These are phyloP conservation scores for Tripidium arundinaceum DNA, from an alignment of 202 grass and related monocot species.

Conservation along the genomic window DNA sequence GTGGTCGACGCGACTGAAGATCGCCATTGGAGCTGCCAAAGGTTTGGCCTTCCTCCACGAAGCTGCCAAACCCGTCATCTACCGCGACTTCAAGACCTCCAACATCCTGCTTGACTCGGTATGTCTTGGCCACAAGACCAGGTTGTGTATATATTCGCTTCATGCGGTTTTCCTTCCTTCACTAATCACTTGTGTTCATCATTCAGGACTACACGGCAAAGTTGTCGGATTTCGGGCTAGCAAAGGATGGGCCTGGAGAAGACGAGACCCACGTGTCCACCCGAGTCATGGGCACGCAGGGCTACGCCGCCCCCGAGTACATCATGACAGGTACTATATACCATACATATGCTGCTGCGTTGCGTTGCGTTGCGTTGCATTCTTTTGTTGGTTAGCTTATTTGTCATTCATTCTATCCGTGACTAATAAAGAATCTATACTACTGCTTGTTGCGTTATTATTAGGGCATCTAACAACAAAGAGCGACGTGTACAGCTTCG, in stretches of 20 bases:
- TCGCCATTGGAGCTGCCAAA: slow-evolving; percentile 61
- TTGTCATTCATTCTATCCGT: too few species aligned
- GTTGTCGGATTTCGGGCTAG: slow-evolving; percentile 38
- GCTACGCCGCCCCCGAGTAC: slow-evolving; percentile 41
- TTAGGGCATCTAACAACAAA: slow-evolving; percentile 63
- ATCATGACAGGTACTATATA: slow-evolving; percentile 18
- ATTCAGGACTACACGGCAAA: slow-evolving; percentile 35
- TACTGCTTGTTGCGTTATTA: not conserved
- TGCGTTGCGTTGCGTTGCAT: too few species aligned
- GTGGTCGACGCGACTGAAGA: slow-evolving; percentile 51
- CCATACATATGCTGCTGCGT: too few species aligned
- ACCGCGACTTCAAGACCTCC: slow-evolving; percentile 67
- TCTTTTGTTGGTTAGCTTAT: too few species aligned
- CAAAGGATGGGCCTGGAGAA: slow-evolving; percentile 33
- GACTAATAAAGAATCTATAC: too few species aligned
- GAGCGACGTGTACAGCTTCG: slow-evolving; percentile 90
- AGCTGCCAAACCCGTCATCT: slow-evolving; percentile 52
- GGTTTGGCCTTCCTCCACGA: slow-evolving; percentile 68
- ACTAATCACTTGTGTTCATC: too few species aligned
- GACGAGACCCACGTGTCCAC: slow-evolving; percentile 45
- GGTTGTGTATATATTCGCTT: too few species aligned
- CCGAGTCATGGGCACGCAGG: slow-evolving; percentile 34
- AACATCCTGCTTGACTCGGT: slow-evolving; percentile 64
- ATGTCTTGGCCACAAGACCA: not conserved
- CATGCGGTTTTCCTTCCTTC: not conserved